A percentile compares a stretch with the other conserved stretches of the same genome.
These are phyloP conservation scores for Colletotrichum sp. DNA, from an alignment of 2,329 filamentous ascomycete genomes.

Conservation along the genomic window DNA sequence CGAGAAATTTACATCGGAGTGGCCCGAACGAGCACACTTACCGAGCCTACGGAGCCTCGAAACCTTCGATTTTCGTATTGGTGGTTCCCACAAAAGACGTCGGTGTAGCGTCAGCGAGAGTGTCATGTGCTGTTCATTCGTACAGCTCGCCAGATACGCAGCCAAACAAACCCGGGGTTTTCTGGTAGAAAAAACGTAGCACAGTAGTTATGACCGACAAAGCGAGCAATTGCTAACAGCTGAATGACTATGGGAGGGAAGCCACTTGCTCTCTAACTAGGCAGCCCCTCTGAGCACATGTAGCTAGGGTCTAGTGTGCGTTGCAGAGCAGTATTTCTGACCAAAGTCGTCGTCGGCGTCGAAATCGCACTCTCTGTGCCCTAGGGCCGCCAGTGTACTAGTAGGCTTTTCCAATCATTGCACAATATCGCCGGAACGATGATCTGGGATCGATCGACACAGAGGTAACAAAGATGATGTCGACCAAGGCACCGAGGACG, in stretches of 20 bases:
- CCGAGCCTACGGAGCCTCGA: not conserved
- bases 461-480: not conserved
- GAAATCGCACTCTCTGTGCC: not conserved
- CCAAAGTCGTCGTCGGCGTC: not conserved
- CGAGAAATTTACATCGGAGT: not conserved
- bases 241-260: not conserved
- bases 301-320: not conserved
- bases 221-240: not conserved
- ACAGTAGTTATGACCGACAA: not conserved
- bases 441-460: not conserved
- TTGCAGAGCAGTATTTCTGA: not conserved
- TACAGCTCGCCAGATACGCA: not conserved
- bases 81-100: not conserved
- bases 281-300: not conserved
- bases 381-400: not conserved
- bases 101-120: not conserved
- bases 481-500: not conserved
- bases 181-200: not conserved
- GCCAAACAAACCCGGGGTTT: not conserved
- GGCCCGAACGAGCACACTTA: not conserved
- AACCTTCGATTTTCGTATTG: not conserved
- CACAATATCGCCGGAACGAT: not conserved
- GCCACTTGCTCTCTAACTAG: not conserved
- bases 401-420: not conserved
- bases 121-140: not conserved